Evolutionary conservation across 139 green algal species (phyloP).

Genomic region (Coccomyxa sp.): DNA sequence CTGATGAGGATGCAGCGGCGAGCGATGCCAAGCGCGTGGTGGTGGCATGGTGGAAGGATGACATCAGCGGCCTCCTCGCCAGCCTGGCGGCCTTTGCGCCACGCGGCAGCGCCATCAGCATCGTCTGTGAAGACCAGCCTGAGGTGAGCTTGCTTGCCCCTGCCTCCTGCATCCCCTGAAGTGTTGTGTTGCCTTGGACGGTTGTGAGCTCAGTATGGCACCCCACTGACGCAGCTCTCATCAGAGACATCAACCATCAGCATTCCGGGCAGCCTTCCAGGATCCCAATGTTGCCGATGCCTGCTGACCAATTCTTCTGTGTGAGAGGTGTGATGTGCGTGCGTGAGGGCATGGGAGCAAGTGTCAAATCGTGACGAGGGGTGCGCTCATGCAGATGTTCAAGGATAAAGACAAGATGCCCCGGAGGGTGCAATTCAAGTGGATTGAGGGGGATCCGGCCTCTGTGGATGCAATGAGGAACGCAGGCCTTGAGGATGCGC

Average conservation of each 20-base stretch:
- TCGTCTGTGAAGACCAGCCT: slow-evolving; percentile 19
- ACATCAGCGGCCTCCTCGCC: slow-evolving; percentile 13
- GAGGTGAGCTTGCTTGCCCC: slow-evolving; percentile 19
- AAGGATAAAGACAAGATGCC: background rate
- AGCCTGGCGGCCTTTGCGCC: slow-evolving; percentile 19
- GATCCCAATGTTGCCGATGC: no score
- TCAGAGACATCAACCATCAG: no score
- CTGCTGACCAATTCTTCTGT: no score
- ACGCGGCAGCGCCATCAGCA: slow-evolving; percentile 10
- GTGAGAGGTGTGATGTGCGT: no score
- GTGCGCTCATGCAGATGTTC: slow-evolving; percentile 2
- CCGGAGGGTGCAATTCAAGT: background rate
- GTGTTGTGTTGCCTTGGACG: no score
- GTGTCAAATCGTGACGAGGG: no score
- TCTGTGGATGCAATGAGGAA: background rate
- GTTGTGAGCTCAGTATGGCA: no score
- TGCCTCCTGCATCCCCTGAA: no score
- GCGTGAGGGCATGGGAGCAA: no score
- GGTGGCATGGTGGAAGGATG: slow-evolving; percentile 17
- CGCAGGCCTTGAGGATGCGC: background rate
- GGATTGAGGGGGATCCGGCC: slow-evolving; percentile 8
- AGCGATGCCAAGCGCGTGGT: slow-evolving; percentile 14
- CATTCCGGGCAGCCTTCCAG: no score
- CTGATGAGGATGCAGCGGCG: background rate
- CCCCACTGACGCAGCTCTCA: no score